Base-by-base conservation (phyloP, 2,329 filamentous ascomycete genomes). In the Rutstroemia sp. region DNA sequence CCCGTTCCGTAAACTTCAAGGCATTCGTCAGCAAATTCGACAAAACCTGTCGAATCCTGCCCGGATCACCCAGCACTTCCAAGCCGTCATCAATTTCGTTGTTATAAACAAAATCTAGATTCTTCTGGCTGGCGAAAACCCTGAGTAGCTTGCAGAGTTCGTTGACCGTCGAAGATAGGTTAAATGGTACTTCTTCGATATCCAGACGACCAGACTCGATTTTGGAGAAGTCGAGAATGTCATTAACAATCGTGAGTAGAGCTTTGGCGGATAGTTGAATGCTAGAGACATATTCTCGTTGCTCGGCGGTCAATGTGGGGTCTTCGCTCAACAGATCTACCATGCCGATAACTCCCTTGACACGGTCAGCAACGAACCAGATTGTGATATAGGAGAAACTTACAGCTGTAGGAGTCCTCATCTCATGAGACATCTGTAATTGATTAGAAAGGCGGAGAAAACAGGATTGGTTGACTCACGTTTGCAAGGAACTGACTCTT, bases 1-100 rank as follows among this genome's bases (percentile, higher is more conserved):
- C 77, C 8, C 84, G 80, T 37, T 83, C 84, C 0, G 88, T 92
- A 66, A 92, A 92, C 65, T 92, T 92, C 68, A 92, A 83, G 0
- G 88, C 87, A 65, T 92, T 92, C 3, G 87, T 88, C 8, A 89
- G 80, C 2, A 92, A 76, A 64, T 92, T 92, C 67, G 92, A 89
- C 6, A 92, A 74, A 1, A 92, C 85, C 69, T 92, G 88, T 57
- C 88, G 80, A 50, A 92, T 83, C 21, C 88, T 78, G 10, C 85
- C 87, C 0, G 88, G 85, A 67, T 92, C 88, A n/a, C 73, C 73
- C 2, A 86, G 72, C 2, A 78, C 71, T 38, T 79, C 77, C 61
- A 91, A 77, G 48, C 81, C 73, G 55, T 90, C 89, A 41, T 84
- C 80, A 1, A 86, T 81, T 25, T 83, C 83, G 48, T 84, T 81